A percentile compares a stretch with the other conserved stretches of the same genome.
Evolutionary conservation across 1,284 basidiomycete species (phyloP).

Genomic region (Tilletiopsis washingtonensis): DNA sequence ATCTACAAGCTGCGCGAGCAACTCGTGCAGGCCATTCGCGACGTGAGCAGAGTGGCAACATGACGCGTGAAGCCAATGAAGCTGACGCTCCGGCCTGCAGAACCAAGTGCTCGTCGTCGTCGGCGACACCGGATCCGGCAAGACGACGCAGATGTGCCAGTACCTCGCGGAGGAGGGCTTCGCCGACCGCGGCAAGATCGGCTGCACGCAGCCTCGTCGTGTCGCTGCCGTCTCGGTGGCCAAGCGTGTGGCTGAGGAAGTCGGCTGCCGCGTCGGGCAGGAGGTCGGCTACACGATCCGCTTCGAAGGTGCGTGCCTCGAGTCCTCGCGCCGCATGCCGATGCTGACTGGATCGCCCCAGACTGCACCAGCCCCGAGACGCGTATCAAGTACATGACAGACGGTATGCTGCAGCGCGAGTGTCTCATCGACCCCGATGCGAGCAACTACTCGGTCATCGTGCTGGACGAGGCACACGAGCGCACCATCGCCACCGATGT

Average conservation of each 20-base stretch:
- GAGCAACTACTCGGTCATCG: constrained; percentile 85
- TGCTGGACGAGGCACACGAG: constrained; percentile 98
- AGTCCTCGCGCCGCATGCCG: too few relatives aligned
- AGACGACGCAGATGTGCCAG: constrained; percentile 83
- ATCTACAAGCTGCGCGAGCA: constrained; percentile 94
- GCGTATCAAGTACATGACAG: constrained; percentile 99
- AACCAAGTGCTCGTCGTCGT: constrained; percentile 92
- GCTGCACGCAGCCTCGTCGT: constrained; percentile 95
- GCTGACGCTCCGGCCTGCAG: too few relatives aligned
- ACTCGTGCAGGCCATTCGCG: constrained; percentile 79
- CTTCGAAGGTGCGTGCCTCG: constrained; percentile 65
- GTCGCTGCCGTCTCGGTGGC: constrained; percentile 99
- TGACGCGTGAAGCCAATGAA: too few relatives aligned
- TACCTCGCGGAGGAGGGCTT: constrained; percentile 83
- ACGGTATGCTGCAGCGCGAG: constrained; percentile 97
- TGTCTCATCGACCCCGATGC: constrained; percentile 90
- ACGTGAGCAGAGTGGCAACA: too few relatives aligned
- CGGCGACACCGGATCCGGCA: constrained; percentile 87
- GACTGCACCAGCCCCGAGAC: constrained; percentile 97
- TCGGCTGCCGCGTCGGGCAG: constrained; percentile 88
- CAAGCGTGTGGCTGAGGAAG: constrained; percentile 95
- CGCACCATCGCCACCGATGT: constrained; percentile 96
- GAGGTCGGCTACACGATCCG: constrained; percentile 98
- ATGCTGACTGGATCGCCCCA: too few relatives aligned
- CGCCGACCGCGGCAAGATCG: constrained; percentile 78